phyloP scores from a whole-genome alignment of 257 asterid genomes.

The Sherardia arvensis region DNA sequence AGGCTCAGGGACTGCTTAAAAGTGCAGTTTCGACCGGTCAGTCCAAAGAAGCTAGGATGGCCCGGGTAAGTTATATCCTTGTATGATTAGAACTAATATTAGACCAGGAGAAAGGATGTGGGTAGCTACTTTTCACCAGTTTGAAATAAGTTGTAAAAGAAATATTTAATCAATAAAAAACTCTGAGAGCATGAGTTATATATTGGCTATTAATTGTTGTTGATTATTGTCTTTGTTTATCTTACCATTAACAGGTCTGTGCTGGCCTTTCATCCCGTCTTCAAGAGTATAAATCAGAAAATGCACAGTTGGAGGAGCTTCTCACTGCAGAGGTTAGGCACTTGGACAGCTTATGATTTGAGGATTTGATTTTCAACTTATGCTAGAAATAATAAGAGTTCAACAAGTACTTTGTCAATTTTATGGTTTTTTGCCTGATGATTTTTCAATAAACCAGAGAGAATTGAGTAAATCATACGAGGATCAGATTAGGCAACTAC shows the following conservation, averaged over 20 bases:
- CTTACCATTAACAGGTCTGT: conserved; percentile 54
- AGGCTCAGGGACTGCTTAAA: conserved; percentile 97
- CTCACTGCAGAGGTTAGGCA: conserved; percentile 78
- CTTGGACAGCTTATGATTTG: conserved; percentile 10
- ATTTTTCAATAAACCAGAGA: conserved; percentile 49
- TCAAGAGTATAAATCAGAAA: conserved; percentile 97
- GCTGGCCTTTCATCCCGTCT: conserved; percentile 99
- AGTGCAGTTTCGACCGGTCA: conserved; percentile 81
- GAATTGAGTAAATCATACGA: conserved; percentile 85
- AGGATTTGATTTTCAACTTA: conserved; percentile 7
- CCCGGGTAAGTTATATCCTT: conserved; percentile 56
- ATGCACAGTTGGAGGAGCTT: conserved; percentile 96
- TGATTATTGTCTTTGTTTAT: not conserved
- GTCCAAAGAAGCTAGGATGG: conserved; percentile 97
- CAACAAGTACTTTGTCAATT: conserved; percentile 6
- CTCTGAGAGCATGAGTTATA: not conserved
- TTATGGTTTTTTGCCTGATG: conserved; percentile 18
- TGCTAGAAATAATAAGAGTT: not conserved
- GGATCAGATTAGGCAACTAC: conserved; percentile 74
- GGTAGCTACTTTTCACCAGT: not conserved
- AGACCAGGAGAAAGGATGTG: not conserved
- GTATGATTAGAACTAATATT: not conserved
- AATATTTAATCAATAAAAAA: not conserved
- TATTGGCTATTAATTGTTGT: not conserved
- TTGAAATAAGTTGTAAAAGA: not conserved